Conservation (phyloP, 2,329 filamentous ascomycete genomes). For the Lachnellula willkommii region DNA sequence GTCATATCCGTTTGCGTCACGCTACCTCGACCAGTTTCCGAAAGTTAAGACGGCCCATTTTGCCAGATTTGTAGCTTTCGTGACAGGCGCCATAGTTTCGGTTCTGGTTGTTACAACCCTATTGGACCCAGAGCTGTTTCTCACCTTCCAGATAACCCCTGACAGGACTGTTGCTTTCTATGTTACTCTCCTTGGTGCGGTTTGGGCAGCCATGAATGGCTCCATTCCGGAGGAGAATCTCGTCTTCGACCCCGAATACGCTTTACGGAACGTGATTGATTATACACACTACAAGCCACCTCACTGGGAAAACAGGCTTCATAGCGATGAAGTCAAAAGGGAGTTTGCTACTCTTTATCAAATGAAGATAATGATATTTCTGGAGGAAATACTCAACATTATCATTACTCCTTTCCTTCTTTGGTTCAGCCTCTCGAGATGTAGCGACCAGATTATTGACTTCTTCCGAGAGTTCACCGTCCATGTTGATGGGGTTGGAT, state of each 20-base stretch:
- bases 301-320: slow-evolving; percentile 84
- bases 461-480: slow-evolving; percentile 98
- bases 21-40: slow-evolving; percentile 93
- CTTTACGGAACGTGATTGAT: slow-evolving; percentile 80
- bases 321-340: slow-evolving; percentile 85
- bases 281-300: slow-evolving; percentile 89
- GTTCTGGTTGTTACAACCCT: slow-evolving; percentile 79
- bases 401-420: slow-evolving; percentile 87
- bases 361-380: slow-evolving; percentile 83
- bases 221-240: slow-evolving; percentile 81
- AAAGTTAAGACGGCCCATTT: slow-evolving; percentile 89
- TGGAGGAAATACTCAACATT: slow-evolving; percentile 89
- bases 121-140: slow-evolving; percentile 84
- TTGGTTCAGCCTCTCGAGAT: slow-evolving; percentile 78
- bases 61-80: slow-evolving; percentile 78
- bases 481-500: slow-evolving; percentile 91
- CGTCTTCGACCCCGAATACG: slow-evolving; percentile 88
- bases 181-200: slow-evolving; percentile 71
- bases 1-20: slow-evolving; percentile 87
- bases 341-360: slow-evolving; percentile 92
- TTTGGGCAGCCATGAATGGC: slow-evolving; percentile 79
- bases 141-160: slow-evolving; percentile 84
- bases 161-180: slow-evolving; percentile 90
- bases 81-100: slow-evolving; percentile 79
- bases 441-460: slow-evolving; percentile 88